phyloP scores from a whole-genome alignment of 1,139 yeast species.

The Maudiozyma humilis region DNA sequence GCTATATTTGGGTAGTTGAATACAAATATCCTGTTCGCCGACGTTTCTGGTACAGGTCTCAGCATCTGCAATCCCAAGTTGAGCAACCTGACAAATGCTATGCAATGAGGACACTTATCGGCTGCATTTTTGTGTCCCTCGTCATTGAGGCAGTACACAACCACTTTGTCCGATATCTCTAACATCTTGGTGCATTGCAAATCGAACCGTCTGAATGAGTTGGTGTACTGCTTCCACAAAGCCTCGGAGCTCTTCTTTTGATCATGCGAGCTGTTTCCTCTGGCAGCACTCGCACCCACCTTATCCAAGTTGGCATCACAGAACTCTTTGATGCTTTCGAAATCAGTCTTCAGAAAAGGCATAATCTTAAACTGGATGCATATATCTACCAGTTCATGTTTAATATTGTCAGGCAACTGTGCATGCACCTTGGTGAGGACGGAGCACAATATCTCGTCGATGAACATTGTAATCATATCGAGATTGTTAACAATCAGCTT shows the following conservation, averaged over 20 bases:
- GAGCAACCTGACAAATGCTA: slow-evolving; percentile 14
- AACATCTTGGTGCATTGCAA: slow-evolving; percentile 28
- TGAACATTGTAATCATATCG: background rate
- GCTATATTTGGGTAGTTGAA: slow-evolving; percentile 9
- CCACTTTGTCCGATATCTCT: slow-evolving; percentile 22
- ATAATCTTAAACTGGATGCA: slow-evolving; percentile 20
- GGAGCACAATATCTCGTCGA: background rate
- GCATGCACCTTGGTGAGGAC: background rate
- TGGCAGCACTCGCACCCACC: slow-evolving; percentile 3
- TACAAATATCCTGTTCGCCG: slow-evolving; percentile 9
- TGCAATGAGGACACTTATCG: slow-evolving; percentile 15
- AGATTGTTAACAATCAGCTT: slow-evolving; percentile 1
- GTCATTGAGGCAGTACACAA: slow-evolving; percentile 25
- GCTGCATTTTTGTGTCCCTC: slow-evolving; percentile 2
- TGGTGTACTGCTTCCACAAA: slow-evolving; percentile 19
- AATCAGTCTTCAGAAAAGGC: slow-evolving; percentile 26
- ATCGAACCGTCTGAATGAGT: slow-evolving; percentile 30
- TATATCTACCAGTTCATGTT: slow-evolving; percentile 9
- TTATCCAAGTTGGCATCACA: slow-evolving; percentile 11
- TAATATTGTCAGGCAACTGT: slow-evolving; percentile 5
- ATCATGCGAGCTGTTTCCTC: background rate
- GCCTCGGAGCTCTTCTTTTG: background rate
- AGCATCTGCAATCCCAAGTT: slow-evolving; percentile 16
- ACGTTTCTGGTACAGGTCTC: slow-evolving; percentile 6
- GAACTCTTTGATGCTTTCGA: slow-evolving; percentile 17